These are phyloP conservation scores for Plenodomus tracheiphilus DNA, from an alignment of 2,329 filamentous ascomycete genomes.

Conservation along the genomic window DNA sequence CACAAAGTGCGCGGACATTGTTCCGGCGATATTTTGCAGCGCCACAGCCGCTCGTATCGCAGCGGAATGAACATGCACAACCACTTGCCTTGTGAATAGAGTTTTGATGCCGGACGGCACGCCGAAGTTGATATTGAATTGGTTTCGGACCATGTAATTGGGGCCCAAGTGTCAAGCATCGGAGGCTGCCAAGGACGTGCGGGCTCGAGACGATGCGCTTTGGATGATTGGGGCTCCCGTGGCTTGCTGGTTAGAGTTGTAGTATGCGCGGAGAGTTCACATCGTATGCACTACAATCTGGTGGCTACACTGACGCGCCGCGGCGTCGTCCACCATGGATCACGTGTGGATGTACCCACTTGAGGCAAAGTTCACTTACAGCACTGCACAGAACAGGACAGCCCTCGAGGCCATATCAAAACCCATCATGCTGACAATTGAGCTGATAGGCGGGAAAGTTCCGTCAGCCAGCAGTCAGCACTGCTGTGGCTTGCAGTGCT, in stretches of 20 bases:
- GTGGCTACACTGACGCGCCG: background rate
- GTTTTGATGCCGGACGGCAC: background rate
- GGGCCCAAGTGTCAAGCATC: background rate
- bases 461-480: too few species aligned
- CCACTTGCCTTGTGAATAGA: background rate
- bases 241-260: background rate
- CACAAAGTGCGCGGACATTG: background rate
- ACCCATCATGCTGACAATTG: too few species aligned
- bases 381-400: too few species aligned
- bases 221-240: background rate
- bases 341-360: too few species aligned
- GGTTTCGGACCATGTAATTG: background rate
- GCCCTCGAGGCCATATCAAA: too few species aligned
- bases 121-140: background rate
- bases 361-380: too few species aligned
- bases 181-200: too few species aligned
- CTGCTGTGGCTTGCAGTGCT: too few species aligned
- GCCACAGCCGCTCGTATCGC: background rate
- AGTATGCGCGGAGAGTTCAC: background rate
- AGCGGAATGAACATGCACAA: background rate
- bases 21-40: background rate
- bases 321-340: background rate
- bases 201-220: background rate
- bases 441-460: too few species aligned
- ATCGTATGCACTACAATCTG: background rate